Percentiles rank a stretch among this genome's conserved stretches.
phyloP scores from a whole-genome alignment of 2,329 filamentous ascomycete genomes.

The Stemphylium vesicarium region DNA sequence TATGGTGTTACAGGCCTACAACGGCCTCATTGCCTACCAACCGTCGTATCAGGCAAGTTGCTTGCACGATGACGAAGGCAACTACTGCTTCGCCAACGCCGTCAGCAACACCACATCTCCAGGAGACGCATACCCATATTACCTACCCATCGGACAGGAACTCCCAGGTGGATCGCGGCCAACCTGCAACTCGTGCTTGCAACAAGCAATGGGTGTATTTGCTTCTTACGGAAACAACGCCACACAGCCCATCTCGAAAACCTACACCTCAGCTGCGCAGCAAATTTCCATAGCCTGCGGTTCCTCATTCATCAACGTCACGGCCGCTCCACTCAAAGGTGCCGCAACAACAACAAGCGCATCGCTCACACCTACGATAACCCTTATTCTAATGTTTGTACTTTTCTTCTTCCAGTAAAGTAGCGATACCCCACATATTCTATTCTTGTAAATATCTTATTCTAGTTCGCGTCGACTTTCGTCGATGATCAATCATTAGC shows the following conservation, averaged over 20 bases:
- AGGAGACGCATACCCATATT: slow-evolving; percentile 82
- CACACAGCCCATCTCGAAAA: slow-evolving; percentile 68
- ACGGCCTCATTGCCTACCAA: slow-evolving; percentile 77
- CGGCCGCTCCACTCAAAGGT: slow-evolving; percentile 51
- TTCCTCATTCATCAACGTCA: slow-evolving; percentile 59
- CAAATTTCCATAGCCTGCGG: slow-evolving; percentile 73
- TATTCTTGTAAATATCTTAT: slow-evolving; percentile 30
- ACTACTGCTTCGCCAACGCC: slow-evolving; percentile 82
- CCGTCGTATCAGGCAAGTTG: slow-evolving; percentile 82
- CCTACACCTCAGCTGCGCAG: slow-evolving; percentile 74
- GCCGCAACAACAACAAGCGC: slow-evolving; percentile 30
- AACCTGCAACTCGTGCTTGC: slow-evolving; percentile 75
- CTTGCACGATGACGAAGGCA: slow-evolving; percentile 69
- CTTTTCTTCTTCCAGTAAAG: slow-evolving; percentile 41
- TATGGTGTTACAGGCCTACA: slow-evolving; percentile 74
- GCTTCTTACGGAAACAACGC: slow-evolving; percentile 70
- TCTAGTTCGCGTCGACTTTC: slow-evolving; percentile 24
- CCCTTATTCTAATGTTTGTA: slow-evolving; percentile 45
- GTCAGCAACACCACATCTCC: slow-evolving; percentile 75
- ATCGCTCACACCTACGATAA: slow-evolving; percentile 38
- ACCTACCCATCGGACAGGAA: slow-evolving; percentile 76
- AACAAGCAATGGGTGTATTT: slow-evolving; percentile 83
- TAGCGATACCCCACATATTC: slow-evolving; percentile 17
- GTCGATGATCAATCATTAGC: slow-evolving; percentile 42
- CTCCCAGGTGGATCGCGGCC: slow-evolving; percentile 73